phyloP scores from a whole-genome alignment of 2,329 filamentous ascomycete species.

The Verticillium longisporum region DNA sequence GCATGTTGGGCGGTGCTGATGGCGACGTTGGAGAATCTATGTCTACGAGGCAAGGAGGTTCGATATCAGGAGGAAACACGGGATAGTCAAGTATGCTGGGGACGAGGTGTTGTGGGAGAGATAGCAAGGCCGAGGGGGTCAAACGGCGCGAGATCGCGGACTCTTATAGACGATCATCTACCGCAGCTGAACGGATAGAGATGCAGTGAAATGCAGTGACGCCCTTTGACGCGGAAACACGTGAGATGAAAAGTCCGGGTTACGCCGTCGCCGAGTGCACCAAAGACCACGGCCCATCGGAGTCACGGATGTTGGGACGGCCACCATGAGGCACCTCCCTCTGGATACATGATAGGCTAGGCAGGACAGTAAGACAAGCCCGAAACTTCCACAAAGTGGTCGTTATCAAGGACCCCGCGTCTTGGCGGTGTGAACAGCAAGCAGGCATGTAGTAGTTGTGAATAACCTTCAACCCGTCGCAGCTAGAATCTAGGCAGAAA shows the following conservation, averaged over 20 bases:
- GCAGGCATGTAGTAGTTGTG: not conserved
- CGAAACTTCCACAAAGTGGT: no score
- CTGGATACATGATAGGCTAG: not conserved
- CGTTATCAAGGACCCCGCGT: no score
- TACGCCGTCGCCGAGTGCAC: not conserved
- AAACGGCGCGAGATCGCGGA: not conserved
- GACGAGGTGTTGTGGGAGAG: not conserved
- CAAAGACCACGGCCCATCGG: no score
- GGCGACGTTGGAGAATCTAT: no score
- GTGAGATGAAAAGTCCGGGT: not conserved
- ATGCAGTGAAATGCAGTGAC: not conserved
- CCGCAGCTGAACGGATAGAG: not conserved
- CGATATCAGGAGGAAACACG: not conserved
- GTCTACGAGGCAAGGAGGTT: no score
- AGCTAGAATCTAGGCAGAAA: not conserved
- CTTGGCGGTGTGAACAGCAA: not conserved
- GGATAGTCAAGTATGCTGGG: not conserved
- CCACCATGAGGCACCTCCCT: not conserved
- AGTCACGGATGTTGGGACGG: no score
- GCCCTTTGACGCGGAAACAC: not conserved
- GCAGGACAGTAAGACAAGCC: no score
- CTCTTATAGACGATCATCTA: not conserved
- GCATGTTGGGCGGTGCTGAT: constrained; percentile 16
- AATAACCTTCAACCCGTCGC: not conserved
- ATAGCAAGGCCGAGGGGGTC: not conserved